These are phyloP conservation scores for Talaromyces rugulosus DNA, from an alignment of 2,329 filamentous ascomycete genomes.

Conservation along the genomic window DNA sequence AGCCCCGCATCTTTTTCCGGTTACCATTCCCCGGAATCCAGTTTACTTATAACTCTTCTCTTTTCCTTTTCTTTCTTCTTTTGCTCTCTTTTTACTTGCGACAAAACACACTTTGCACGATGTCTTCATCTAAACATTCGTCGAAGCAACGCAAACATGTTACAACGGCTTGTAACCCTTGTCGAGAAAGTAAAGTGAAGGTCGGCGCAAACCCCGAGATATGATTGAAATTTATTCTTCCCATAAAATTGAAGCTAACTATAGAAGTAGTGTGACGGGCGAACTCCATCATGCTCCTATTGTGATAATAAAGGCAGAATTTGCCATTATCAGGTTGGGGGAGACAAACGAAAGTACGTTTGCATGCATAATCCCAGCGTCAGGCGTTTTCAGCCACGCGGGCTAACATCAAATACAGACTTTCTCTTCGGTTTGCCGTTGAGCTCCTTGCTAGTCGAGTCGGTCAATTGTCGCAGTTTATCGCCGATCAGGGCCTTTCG, in stretches of 20 bases:
- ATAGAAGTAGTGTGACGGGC: not conserved
- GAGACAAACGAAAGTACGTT: conserved; percentile 27
- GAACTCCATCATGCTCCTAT: conserved; percentile 14
- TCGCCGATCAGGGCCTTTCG: conserved; percentile 16
- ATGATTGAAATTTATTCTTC: not conserved
- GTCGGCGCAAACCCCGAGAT: conserved; percentile 19
- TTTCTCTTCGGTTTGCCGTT: conserved; percentile 22
- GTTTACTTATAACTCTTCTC: no score
- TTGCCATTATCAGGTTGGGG: conserved; percentile 23
- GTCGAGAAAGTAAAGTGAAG: conserved; percentile 39
- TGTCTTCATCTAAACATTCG: not conserved
- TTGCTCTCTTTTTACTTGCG: no score
- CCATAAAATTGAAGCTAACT: not conserved
- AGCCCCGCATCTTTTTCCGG: no score
- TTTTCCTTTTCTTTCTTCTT: no score
- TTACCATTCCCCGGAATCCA: no score
- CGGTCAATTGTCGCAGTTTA: conserved; percentile 20
- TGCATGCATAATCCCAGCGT: no score
- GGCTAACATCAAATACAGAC: conserved; percentile 8
- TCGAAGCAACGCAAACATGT: conserved; percentile 15
- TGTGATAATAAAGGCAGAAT: conserved; percentile 18
- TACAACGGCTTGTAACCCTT: conserved; percentile 24
- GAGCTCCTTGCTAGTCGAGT: conserved; percentile 20
- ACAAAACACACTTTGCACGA: not conserved
- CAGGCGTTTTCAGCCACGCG: no score